Evolutionary conservation across 2,329 filamentous ascomycete genomes (phyloP).

Genomic region (Thelonectria rubi): DNA sequence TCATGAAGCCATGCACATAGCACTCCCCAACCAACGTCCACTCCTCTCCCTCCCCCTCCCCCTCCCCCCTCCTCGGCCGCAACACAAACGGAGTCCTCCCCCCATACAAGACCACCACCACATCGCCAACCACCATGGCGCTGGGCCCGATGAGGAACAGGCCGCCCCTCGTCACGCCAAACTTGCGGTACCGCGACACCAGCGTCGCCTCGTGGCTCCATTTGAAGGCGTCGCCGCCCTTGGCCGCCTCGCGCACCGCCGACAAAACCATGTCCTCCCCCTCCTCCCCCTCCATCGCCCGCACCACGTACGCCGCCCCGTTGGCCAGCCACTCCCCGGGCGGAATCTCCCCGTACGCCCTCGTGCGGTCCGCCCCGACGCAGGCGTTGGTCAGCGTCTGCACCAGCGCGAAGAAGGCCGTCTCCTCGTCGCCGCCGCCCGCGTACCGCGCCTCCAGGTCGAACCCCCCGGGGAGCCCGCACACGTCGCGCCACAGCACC

Average conservation of each 20-base stretch:
- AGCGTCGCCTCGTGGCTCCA: conserved; percentile 50
- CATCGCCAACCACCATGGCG: conserved; percentile 43
- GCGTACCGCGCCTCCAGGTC: conserved; percentile 40
- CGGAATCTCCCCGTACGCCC: conserved; percentile 39
- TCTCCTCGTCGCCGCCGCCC: conserved; percentile 28
- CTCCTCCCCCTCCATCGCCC: conserved; percentile 23
- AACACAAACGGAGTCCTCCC: conserved; percentile 47
- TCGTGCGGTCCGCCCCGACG: conserved; percentile 41
- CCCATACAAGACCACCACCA: conserved; percentile 46
- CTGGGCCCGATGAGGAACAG: conserved; percentile 48
- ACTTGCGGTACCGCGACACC: conserved; percentile 46
- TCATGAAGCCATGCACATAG: conserved; percentile 51
- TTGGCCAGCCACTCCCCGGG: conserved; percentile 43
- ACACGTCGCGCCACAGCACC: conserved; percentile 44
- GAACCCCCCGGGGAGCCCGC: conserved; percentile 34
- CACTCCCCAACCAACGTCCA: conserved; percentile 49
- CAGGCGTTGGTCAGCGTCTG: conserved; percentile 49
- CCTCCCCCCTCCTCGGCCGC: conserved; percentile 25
- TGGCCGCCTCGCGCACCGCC: conserved; percentile 41
- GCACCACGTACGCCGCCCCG: conserved; percentile 46
- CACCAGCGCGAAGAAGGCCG: conserved; percentile 46
- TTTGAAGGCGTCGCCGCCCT: conserved; percentile 44
- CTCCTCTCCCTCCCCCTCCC: conserved; percentile 34
- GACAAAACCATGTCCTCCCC: conserved; percentile 23
- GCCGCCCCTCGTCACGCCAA: conserved; percentile 45